phyloP scores from a whole-genome alignment of 2,329 filamentous ascomycete genomes.

The Arthrinium phaeospermum region DNA sequence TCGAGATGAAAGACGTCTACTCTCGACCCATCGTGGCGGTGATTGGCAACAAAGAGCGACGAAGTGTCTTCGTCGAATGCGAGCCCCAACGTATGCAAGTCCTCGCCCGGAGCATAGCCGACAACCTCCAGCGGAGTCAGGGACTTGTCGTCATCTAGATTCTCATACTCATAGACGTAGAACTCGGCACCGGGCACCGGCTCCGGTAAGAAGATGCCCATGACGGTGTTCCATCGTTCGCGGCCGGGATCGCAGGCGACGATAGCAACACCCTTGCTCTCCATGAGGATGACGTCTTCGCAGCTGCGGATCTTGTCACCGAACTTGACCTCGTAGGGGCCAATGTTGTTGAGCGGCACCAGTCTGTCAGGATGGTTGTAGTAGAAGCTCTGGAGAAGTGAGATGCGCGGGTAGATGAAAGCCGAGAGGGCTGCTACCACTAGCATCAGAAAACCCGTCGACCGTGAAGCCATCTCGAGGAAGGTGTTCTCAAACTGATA shows the following conservation, averaged over 20 bases:
- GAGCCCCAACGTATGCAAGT: conserved; percentile 49
- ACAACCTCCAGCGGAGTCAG: conserved; percentile 34
- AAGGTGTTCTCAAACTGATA: not conserved
- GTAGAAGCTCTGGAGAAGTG: conserved; percentile 28
- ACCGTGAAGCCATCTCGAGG: not conserved
- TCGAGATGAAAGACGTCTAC: conserved; percentile 49
- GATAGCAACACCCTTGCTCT: conserved; percentile 43
- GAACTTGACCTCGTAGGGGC: conserved; percentile 41
- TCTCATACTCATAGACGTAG: conserved; percentile 46
- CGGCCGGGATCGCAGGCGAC: conserved; percentile 46
- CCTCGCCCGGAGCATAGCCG: conserved; percentile 31
- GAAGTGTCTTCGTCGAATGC: conserved; percentile 43
- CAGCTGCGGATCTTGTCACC: conserved; percentile 45
- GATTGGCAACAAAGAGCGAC: conserved; percentile 45
- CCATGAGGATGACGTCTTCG: conserved; percentile 46
- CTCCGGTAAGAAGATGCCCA: conserved; percentile 41
- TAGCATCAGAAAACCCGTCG: not conserved
- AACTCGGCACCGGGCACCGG: conserved; percentile 37
- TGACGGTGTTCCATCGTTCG: conserved; percentile 48
- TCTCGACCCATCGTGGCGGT: conserved; percentile 41
- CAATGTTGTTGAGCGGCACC: conserved; percentile 34
- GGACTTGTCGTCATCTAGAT: conserved; percentile 29
- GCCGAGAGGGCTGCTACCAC: not conserved
- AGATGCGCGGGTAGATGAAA: conserved; percentile 14
- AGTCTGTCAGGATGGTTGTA: conserved; percentile 40